phyloP scores from a whole-genome alignment of 106 monocot species.

The Acanthochlamys bracteata region DNA sequence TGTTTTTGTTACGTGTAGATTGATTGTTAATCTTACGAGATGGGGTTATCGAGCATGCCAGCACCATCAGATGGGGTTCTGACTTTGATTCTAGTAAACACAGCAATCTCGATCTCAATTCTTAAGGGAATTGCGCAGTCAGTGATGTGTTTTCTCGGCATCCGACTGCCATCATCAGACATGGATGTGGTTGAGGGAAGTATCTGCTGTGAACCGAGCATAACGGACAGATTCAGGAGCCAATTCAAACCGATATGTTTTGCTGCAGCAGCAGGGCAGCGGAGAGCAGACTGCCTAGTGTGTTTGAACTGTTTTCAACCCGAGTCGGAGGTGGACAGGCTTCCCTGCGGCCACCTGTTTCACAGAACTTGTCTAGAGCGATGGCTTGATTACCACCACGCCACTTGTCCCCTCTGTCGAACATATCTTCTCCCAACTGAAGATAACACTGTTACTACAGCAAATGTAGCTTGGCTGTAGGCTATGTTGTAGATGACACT shows the following conservation, averaged over 20 bases:
- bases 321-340: conserved; percentile 68
- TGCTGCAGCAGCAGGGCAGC: conserved; percentile 16
- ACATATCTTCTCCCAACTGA: conserved; percentile 33
- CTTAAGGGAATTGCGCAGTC: conserved; percentile 52
- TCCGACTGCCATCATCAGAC: conserved; percentile 13
- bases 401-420: conserved; percentile 77
- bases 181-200: neutral
- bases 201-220: conserved; percentile 13
- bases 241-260: conserved; percentile 49
- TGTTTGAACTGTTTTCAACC: conserved; percentile 59
- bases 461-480: neutral
- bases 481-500: neutral
- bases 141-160: conserved; percentile 34
- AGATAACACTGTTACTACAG: neutral
- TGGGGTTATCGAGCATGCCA: conserved; percentile 85
- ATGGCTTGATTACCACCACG: conserved; percentile 75
- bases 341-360: conserved; percentile 77
- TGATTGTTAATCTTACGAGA: conserved; percentile 11
- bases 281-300: conserved; percentile 56
- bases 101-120: conserved; percentile 55
- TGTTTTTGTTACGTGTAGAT: too few species aligned
- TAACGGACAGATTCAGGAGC: conserved; percentile 56
- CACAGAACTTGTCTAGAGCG: conserved; percentile 64
- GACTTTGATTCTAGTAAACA: conserved; percentile 60
- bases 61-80: conserved; percentile 73